A percentile compares a stretch with the other conserved stretches of the same genome.
Conservation (phyloP, 441 rosid genomes). For the Flueggea neowawraea region DNA sequence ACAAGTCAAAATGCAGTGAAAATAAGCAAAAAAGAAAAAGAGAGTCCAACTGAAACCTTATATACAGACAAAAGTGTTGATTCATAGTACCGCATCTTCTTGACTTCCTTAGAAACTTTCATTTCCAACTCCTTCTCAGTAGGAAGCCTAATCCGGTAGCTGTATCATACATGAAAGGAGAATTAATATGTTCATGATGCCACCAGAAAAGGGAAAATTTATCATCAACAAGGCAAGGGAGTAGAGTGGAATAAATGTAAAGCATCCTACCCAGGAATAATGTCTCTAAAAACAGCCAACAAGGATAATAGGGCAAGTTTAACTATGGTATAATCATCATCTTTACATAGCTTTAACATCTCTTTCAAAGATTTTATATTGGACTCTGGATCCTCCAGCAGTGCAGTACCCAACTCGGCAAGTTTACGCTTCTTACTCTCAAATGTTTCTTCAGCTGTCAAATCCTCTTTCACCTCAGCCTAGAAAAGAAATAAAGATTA, state of each 20-base stretch:
- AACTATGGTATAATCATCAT: conserved; percentile 52
- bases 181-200: conserved; percentile 1
- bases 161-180: conserved; percentile 27
- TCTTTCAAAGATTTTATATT: conserved; percentile 74
- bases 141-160: conserved; percentile 96
- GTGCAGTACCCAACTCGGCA: conserved; percentile 75
- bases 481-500: conserved; percentile 19
- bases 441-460: conserved; percentile 74
- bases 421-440: conserved; percentile 63
- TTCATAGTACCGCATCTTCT: conserved; percentile 85
- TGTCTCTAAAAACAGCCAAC: conserved; percentile 91
- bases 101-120: conserved; percentile 95
- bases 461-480: conserved; percentile 92
- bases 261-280: conserved; percentile 77
- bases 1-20: too few species aligned
- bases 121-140: conserved; percentile 96
- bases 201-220: neutral
- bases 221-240: conserved; percentile 2
- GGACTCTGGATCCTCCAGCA: conserved; percentile 81
- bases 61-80: conserved; percentile 73
- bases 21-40: too few species aligned
- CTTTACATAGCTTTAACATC: conserved; percentile 63
- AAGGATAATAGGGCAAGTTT: conserved; percentile 76
- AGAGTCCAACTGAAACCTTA: conserved; percentile 49
- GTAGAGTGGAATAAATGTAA: conserved; percentile 5